A percentile compares a stretch with the other conserved stretches of the same genome.
These are phyloP conservation scores for Spathaspora passalidarum DNA, from an alignment of 805 yeast species.

Conservation along the genomic window DNA sequence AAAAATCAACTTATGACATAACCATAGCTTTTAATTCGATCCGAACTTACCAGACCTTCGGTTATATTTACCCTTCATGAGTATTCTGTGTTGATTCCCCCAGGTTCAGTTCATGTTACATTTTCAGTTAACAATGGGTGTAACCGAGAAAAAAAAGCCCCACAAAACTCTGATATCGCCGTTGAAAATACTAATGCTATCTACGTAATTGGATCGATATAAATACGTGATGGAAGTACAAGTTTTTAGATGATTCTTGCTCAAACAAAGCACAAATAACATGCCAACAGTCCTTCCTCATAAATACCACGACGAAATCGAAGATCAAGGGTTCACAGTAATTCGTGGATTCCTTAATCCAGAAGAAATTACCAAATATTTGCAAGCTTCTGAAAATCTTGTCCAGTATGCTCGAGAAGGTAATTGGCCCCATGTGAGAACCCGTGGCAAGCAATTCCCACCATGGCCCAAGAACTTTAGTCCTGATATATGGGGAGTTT, in stretches of 20 bases:
- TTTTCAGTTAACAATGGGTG: background rate
- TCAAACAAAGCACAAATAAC: too few species aligned
- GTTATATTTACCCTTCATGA: background rate
- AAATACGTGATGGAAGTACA: background rate
- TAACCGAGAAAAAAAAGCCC: background rate
- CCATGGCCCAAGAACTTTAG: slow-evolving; percentile 53
- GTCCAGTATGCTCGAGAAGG: slow-evolving; percentile 45
- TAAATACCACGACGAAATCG: slow-evolving; percentile 34
- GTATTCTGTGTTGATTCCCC: background rate
- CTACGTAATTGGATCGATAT: background rate
- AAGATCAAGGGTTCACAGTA: slow-evolving; percentile 35
- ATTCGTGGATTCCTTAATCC: slow-evolving; percentile 38
- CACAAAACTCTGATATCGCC: background rate
- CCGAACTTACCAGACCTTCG: too few species aligned
- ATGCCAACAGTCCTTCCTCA: slow-evolving; percentile 21
- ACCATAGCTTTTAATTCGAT: too few species aligned
- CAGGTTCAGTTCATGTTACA: background rate
- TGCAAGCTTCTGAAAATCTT: slow-evolving; percentile 33
- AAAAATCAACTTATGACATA: too few species aligned
- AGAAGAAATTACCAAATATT: slow-evolving; percentile 36
- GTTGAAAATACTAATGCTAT: background rate
- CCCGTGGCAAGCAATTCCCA: slow-evolving; percentile 52
- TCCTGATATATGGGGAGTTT: slow-evolving; percentile 54
- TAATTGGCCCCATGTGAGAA: slow-evolving; percentile 47
- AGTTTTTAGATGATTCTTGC: too few species aligned